Evolutionary conservation across 2,329 filamentous ascomycete species (phyloP).

Genomic region (Cyphellophora attinorum): DNA sequence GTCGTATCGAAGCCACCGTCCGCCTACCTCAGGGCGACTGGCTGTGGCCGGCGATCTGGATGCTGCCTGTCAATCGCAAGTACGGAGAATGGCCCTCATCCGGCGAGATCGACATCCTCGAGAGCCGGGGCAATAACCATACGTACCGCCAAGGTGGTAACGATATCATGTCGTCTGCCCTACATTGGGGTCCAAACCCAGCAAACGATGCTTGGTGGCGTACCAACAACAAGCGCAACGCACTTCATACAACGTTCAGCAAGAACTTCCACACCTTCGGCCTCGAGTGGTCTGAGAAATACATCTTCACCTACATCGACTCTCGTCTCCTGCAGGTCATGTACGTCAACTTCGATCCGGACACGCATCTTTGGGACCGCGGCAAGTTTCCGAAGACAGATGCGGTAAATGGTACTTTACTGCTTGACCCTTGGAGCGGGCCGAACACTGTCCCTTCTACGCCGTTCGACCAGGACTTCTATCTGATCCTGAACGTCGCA

Average conservation of each 20-base stretch:
- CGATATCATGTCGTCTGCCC: conserved; percentile 67
- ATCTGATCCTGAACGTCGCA: conserved; percentile 65
- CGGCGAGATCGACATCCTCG: conserved; percentile 75
- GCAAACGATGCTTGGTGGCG: conserved; percentile 73
- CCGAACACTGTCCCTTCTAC: conserved; percentile 49
- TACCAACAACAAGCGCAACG: conserved; percentile 68
- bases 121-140: conserved; percentile 74
- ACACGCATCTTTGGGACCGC: conserved; percentile 54
- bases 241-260: conserved; percentile 66
- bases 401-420: conserved; percentile 52
- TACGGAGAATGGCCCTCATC: conserved; percentile 73
- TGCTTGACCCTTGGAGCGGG: conserved; percentile 57
- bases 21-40: conserved; percentile 70
- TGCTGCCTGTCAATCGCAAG: conserved; percentile 63
- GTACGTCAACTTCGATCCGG: conserved; percentile 61
- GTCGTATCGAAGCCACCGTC: conserved; percentile 70
- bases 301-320: conserved; percentile 81
- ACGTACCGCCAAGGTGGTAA: conserved; percentile 68
- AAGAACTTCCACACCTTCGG: conserved; percentile 66
- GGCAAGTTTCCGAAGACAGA: conserved; percentile 57
- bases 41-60: conserved; percentile 86
- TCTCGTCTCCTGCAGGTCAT: conserved; percentile 69
- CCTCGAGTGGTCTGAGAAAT: conserved; percentile 79
- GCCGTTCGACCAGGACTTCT: conserved; percentile 69
- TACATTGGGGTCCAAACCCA: conserved; percentile 72